A percentile compares a stretch with the other conserved stretches of the same genome.
Evolutionary conservation across 768 basidiomycete species (phyloP).

Genomic region (Leccinum incarnatum): DNA sequence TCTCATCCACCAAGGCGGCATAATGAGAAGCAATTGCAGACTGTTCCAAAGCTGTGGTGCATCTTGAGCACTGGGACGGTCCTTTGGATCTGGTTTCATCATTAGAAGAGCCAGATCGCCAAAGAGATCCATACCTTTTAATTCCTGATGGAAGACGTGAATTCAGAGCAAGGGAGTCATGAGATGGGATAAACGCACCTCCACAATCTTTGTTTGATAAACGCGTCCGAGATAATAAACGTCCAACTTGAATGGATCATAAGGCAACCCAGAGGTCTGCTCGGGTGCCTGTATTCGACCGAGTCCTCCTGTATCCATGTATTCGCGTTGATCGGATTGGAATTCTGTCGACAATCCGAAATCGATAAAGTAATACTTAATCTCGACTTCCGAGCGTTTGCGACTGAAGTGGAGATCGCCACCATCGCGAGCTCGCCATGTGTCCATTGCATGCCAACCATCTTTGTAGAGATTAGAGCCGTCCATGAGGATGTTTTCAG

Average conservation of each 20-base stretch:
- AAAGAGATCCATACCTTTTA: slow-evolving; percentile 2
- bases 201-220: slow-evolving; percentile 18
- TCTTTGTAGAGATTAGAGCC: slow-evolving; percentile 20
- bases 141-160: slow-evolving; percentile 1
- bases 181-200: neutral
- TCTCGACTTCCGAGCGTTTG: slow-evolving; percentile 26
- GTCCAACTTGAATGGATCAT: slow-evolving; percentile 33
- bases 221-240: slow-evolving; percentile 28
- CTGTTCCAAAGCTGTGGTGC: slow-evolving; percentile 5
- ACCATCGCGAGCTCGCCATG: slow-evolving; percentile 10
- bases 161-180: neutral
- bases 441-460: slow-evolving; percentile 24
- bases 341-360: slow-evolving; percentile 31
- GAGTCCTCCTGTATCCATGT: neutral
- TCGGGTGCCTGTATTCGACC: slow-evolving; percentile 23
- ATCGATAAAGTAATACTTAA: slow-evolving; percentile 35
- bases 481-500: too few species aligned
- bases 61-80: neutral
- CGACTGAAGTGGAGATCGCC: neutral
- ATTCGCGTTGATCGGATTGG: too few species aligned
- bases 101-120: neutral
- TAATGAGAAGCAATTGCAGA: neutral
- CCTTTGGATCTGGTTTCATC: slow-evolving; percentile 10
- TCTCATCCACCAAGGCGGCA: slow-evolving; percentile 8
- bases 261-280: slow-evolving; percentile 16